Evolutionary conservation across 176 grass and related monocot species (phyloP).

Genomic region (Avena atlantica): DNA sequence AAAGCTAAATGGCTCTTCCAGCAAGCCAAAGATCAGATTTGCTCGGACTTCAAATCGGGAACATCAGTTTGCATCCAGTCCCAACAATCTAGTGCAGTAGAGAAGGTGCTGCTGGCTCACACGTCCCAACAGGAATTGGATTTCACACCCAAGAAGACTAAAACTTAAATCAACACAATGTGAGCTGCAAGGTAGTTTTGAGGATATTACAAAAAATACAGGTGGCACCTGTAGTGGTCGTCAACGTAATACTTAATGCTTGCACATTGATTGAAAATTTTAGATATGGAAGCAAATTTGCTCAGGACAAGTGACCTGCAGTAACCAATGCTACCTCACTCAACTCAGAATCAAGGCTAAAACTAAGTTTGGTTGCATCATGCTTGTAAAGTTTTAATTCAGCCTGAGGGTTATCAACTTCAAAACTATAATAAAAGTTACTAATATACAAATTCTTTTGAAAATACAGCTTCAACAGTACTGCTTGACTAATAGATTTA

Average conservation of each 20-base stretch:
- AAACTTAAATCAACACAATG: not conserved
- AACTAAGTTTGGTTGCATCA: too few species aligned
- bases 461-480: too few species aligned
- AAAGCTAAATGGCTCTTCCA: not conserved
- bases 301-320: not conserved
- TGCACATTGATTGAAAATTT: not conserved
- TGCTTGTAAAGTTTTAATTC: too few species aligned
- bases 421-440: too few species aligned
- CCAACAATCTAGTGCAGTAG: not conserved
- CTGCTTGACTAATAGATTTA: too few species aligned
- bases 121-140: not conserved
- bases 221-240: not conserved
- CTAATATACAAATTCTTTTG: too few species aligned
- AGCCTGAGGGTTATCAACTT: too few species aligned
- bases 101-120: not conserved
- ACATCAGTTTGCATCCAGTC: not conserved
- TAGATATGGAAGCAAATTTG: not conserved
- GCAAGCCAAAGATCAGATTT: constrained; percentile 11
- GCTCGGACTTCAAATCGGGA: not conserved
- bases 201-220: not conserved
- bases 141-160: not conserved
- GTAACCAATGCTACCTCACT: too few species aligned
- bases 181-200: not conserved
- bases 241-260: not conserved
- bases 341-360: too few species aligned